These are phyloP conservation scores for Colletotrichum higginsianum DNA, from an alignment of 2,329 filamentous ascomycete species.

Conservation along the genomic window DNA sequence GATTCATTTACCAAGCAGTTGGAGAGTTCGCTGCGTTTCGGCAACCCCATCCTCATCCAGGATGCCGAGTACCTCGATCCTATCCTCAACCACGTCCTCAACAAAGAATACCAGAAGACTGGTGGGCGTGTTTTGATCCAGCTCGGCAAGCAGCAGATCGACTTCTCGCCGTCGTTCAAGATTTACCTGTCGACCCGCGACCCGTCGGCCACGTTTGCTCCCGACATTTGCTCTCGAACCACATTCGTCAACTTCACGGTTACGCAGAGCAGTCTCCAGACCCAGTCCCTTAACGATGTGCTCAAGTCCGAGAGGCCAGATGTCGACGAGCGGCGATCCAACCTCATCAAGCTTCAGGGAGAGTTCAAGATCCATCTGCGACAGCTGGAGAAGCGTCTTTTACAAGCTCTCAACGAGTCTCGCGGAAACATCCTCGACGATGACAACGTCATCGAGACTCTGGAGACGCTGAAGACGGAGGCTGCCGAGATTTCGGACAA, in stretches of 20 bases:
- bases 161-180: slow-evolving; percentile 97
- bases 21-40: slow-evolving; percentile 96
- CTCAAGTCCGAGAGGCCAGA: slow-evolving; percentile 97
- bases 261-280: slow-evolving; percentile 98
- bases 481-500: slow-evolving; percentile 96
- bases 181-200: slow-evolving; percentile 96
- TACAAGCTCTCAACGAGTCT: slow-evolving; percentile 97
- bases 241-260: slow-evolving; percentile 99
- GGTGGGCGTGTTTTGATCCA: slow-evolving; percentile 98
- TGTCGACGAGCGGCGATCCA: slow-evolving; percentile 95
- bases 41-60: slow-evolving; percentile 98
- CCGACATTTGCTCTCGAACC: slow-evolving; percentile 97
- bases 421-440: slow-evolving; percentile 98
- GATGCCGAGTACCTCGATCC: slow-evolving; percentile 98
- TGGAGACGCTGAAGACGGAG: slow-evolving; percentile 98
- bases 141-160: slow-evolving; percentile 98
- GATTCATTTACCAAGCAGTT: slow-evolving; percentile 98
- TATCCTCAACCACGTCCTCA: slow-evolving; percentile 97
- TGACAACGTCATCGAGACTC: slow-evolving; percentile 96
- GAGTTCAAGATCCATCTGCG: slow-evolving; percentile 99
- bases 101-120: slow-evolving; percentile 99
- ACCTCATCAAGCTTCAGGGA: slow-evolving; percentile 98
- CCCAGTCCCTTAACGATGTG: slow-evolving; percentile 96
- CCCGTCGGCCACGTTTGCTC: slow-evolving; percentile 94
- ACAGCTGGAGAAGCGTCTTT: slow-evolving; percentile 91